Conservation (phyloP, 495 filamentous ascomycete genomes). For the Penicillium desertorum region DNA sequence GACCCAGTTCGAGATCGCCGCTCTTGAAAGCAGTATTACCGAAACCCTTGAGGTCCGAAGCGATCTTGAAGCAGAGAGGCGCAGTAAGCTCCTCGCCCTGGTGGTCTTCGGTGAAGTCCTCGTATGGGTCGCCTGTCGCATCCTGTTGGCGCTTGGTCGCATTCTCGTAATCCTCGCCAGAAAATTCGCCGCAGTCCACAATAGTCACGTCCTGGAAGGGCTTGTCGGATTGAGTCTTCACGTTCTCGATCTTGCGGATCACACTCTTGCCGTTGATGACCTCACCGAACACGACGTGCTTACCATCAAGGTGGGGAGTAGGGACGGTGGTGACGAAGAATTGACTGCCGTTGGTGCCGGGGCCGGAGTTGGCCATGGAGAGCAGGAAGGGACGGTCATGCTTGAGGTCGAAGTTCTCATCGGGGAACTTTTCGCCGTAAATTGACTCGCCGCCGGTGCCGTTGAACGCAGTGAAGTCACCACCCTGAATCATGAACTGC, state of each 20-base stretch:
- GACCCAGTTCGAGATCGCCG: constrained; percentile 63
- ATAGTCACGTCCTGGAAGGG: constrained; percentile 72
- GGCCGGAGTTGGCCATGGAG: constrained; percentile 97
- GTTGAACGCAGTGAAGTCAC: constrained; percentile 95
- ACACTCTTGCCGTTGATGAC: constrained; percentile 84
- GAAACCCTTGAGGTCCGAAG: constrained; percentile 83
- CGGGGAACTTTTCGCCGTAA: constrained; percentile 96
- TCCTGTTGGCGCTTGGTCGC: constrained; percentile 66
- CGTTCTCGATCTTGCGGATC: constrained; percentile 85
- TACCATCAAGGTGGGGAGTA: constrained; percentile 91
- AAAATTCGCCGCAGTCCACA: constrained; percentile 82
- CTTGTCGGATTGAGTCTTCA: constrained; percentile 79
- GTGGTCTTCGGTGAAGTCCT: constrained; percentile 94
- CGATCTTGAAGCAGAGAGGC: constrained; percentile 60
- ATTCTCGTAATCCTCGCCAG: constrained; percentile 61
- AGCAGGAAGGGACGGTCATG: constrained; percentile 94
- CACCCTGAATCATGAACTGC: constrained; percentile 98
- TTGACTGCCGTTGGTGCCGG: constrained; percentile 90
- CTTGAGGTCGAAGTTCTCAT: constrained; percentile 93
- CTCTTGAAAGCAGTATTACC: constrained; percentile 91
- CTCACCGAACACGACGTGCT: constrained; percentile 72
- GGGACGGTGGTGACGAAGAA: constrained; percentile 97
- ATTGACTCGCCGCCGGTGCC: constrained; percentile 97
- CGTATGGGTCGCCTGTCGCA: constrained; percentile 84
- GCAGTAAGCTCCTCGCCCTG: constrained; percentile 63